phyloP scores from a whole-genome alignment of 441 rosid genomes.

The Adansonia gregorii region DNA sequence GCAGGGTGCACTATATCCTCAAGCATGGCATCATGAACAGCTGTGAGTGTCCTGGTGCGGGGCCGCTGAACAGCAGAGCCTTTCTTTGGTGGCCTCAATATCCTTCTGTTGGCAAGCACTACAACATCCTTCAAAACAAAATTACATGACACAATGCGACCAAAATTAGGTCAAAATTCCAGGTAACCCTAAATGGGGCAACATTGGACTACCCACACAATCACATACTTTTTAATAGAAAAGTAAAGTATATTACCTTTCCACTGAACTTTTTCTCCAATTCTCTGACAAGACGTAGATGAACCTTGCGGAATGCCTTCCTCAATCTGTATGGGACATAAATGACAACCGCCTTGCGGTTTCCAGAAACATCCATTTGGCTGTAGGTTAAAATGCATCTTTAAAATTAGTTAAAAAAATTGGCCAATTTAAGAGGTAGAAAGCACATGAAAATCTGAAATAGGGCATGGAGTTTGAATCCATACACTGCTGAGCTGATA shows the following conservation, averaged over 20 bases:
- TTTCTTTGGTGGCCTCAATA: slow-evolving; percentile 16
- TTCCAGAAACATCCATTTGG: slow-evolving; percentile 71
- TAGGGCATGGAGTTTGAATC: background rate
- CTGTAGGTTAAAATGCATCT: slow-evolving; percentile 34
- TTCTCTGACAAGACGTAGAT: slow-evolving; percentile 76
- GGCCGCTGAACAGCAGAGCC: slow-evolving; percentile 15
- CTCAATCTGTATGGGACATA: slow-evolving; percentile 73
- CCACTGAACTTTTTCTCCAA: slow-evolving; percentile 85
- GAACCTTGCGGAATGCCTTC: slow-evolving; percentile 71
- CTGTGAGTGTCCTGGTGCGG: background rate
- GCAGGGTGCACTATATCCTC: slow-evolving; percentile 80
- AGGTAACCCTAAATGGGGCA: too few species aligned
- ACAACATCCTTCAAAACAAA: slow-evolving; percentile 26
- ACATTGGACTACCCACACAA: too few species aligned
- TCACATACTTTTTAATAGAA: too few species aligned
- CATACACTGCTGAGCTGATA: slow-evolving; percentile 65
- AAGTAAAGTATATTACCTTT: slow-evolving; percentile 44
- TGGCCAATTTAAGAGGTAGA: background rate
- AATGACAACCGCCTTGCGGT: slow-evolving; percentile 68
- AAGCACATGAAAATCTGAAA: background rate
- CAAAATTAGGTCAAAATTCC: too few species aligned
- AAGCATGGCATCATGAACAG: slow-evolving; percentile 75
- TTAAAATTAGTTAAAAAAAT: too few species aligned
- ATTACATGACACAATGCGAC: too few species aligned
- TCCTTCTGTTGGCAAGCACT: background rate